Base-by-base conservation (phyloP, 208 protist species). In the Acanthamoeba healyi region DNA sequence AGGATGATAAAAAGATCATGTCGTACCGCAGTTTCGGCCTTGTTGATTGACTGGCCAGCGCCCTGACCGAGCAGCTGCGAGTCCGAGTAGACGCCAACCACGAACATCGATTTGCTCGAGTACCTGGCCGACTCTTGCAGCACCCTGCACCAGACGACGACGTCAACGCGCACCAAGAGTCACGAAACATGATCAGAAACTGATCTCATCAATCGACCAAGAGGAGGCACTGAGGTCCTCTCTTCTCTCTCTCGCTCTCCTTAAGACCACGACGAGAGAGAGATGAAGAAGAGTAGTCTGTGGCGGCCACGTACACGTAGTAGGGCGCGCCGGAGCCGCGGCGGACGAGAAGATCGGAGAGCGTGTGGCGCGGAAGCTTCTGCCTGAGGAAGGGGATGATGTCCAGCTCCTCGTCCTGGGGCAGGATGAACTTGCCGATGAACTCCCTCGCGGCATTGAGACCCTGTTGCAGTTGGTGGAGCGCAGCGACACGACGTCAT, bases 41-140 rank as follows among this genome's bases (percentile, higher is more conserved):
- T 86, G 24, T 4, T 44, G 22, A 86, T 86, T 6, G 77, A 86
- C 46, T 86, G 77, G n/a, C 77, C 77, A 7, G 77, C 54, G 26
- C 77, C 77, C 44, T 86, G 77, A 7, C 77, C 77, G 24, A 86
- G 44, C 29, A 86, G 77, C 77, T 86, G 38, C 5, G 77, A 86
- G 42, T 86, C 77, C n/a, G 77, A 86, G 77, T 86, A 86, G 26
- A 58, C 77, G 44, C 77, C 77, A 58, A 86, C 77, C n/a, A 86
- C 38, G n/a, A 61, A 86, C 77, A 61, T 86, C 24, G 77, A 86
- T 12, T 58, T 29, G 46, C 26, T 86, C 15, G 77, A 86, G 77
- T 86, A 61, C 44, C 77, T 86, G 22, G 77, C 77, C 1, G 77
- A 86, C 77, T 86, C 77, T 58, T 86, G 77, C 38, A 86, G 77